Base-by-base conservation (phyloP, 148 eudicot genomes). In the Polygonum aviculare region DNA sequence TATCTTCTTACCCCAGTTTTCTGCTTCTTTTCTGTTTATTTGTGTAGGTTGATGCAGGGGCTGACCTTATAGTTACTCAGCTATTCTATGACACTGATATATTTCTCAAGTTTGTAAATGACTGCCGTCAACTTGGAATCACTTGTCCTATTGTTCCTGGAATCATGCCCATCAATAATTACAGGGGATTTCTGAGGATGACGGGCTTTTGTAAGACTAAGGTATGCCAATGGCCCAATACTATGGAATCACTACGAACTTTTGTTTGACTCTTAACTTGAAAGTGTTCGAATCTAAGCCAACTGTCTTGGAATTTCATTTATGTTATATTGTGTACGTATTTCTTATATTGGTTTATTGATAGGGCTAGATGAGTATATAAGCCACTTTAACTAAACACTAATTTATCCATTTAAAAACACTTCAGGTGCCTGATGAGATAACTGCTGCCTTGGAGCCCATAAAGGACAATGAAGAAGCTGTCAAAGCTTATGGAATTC, bases 391-490 rank as follows among this genome's bases (percentile, higher is more conserved):
- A 67, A 67, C 45, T 14, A 15, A 15, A 41, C 44, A 35, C 71
- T 26, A 35, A 44, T 1, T n/a, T 76, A 52, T 72, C 62, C 70
- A 5, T 75, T 57, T 70, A 31, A 72, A 50, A 74, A 18, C 70
- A 38, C 60, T 75, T 63, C 80, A 92, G 97, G 87, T 95, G 63
- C 98, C 98, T 67, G 70, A 88, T 79, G 96, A 95, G 80, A 75
- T 95, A 76, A 92, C 77, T 36, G 90, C 89, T 84, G 97, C 94
- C 67, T 86, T 95, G 82, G 98, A 95, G 75, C 94, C 97, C 69
- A 95, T 95, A 69, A 92, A 95, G 86, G 98, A 95, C 84, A 95
- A 95, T 78, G 98, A 95, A 63, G 97, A 92, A 82, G 97, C 98
- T 80, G 97, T 95, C 59, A 95, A 83, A 84, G 92, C 93, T 45